Evolutionary conservation across 495 filamentous ascomycete genomes (phyloP), one percentile per base, ranked within the genome.

Genomic region (Massariosphaeria phaeospora): DNA sequence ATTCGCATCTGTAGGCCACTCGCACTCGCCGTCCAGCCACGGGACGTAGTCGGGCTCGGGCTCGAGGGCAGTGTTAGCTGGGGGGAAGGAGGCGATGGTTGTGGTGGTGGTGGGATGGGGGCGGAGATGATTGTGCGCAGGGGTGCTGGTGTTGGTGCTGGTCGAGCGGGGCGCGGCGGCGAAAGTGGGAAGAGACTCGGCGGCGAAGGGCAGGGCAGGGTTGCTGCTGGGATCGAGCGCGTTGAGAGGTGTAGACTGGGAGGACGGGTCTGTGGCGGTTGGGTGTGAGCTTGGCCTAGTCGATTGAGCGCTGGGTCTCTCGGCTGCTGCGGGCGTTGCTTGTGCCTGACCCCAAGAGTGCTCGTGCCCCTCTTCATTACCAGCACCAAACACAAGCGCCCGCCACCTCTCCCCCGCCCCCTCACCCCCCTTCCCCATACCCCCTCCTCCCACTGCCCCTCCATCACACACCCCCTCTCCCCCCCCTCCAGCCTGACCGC

Each of bases 381-480:
- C 36, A n/a, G n/a, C n/a, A n/a, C n/a, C n/a, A n/a, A n/a, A n/a
- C 12, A 75, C 30, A 8, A 77, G 65, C 25, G 61, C 49, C 4
- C 66, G 62, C 75, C 75, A 78, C 21, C 65, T 59, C 21, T 70
- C 63, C 52, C 7, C 51, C 57, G 49, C 76, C 69, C 13, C 71
- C n/a, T n/a, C n/a, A n/a, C 66, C 7, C 39, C 29, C 30, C 71
- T 69, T 2, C 75, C 43, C 29, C 35, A 15, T 15, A 52, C 43
- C 12, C 62, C 69, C 34, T 63, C 71, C 1, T 52, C 29, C 2
- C 52, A 59, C 77, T 60, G 8, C 6, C 18, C 12, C 67, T 51
- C 15, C 77, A 55, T 38, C 76, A 62, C 2, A 59, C 44, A 2
- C 78, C 23, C 48, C 76, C 76, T 8, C 52, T 77, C 69, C 13